Evolutionary conservation across 768 basidiomycete species (phyloP).

Genomic region (Rhodotorula kratochvilovae): DNA sequence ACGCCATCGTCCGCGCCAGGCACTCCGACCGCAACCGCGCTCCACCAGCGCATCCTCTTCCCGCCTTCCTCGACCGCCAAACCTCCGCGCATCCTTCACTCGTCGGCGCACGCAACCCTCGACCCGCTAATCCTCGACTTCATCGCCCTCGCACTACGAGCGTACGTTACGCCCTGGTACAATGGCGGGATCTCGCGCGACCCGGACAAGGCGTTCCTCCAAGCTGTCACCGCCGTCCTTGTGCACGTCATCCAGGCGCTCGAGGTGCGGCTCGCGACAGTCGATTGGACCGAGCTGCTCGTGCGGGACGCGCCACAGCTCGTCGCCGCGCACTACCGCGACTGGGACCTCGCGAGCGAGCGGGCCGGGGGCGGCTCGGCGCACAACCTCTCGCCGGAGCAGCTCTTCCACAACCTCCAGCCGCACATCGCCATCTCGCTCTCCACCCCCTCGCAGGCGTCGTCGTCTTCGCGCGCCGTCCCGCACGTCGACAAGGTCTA

Average conservation of each 20-base stretch:
- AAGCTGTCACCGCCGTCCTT: conserved; percentile 35
- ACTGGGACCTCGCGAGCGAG: conserved; percentile 65
- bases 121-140: conserved; percentile 38
- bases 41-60: conserved; percentile 34
- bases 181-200: conserved; percentile 38
- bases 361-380: conserved; percentile 58
- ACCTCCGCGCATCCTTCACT: conserved; percentile 34
- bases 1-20: background rate
- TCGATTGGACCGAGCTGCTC: conserved; percentile 61
- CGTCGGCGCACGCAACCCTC: conserved; percentile 19
- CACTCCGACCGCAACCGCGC: background rate
- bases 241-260: conserved; percentile 39
- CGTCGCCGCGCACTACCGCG: conserved; percentile 68
- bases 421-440: conserved; percentile 65
- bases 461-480: conserved; percentile 34
- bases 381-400: conserved; percentile 56
- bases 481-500: conserved; percentile 66
- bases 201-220: conserved; percentile 40
- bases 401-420: conserved; percentile 74
- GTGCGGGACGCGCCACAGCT: conserved; percentile 62
- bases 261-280: conserved; percentile 33
- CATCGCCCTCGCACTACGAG: conserved; percentile 39
- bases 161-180: conserved; percentile 40
- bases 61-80: background rate
- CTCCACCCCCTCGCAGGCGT: conserved; percentile 42